Percentiles rank a stretch among this genome's conserved stretches.
Conservation (phyloP, 1,284 basidiomycete species). For the Pseudozyma sp. region DNA sequence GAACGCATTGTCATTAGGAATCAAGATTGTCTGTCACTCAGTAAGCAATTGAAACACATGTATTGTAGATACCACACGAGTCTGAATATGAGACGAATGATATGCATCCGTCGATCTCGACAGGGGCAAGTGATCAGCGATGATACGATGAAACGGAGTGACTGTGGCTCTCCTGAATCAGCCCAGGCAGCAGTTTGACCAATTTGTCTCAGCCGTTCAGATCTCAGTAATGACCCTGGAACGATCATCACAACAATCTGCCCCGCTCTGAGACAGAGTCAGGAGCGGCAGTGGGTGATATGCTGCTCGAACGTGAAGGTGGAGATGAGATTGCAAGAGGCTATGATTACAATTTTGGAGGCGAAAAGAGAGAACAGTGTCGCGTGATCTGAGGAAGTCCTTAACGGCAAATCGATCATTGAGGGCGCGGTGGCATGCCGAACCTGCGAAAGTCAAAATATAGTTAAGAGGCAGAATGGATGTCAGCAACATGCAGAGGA, state of each 20-base stretch:
- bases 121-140: no score
- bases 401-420: conserved; percentile 13
- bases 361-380: neutral
- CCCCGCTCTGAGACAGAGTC: no score
- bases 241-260: no score
- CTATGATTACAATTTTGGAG: conserved; percentile 29
- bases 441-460: conserved; percentile 14
- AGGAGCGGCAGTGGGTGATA: no score
- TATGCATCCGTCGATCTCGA: neutral
- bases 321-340: neutral
- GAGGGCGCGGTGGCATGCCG: conserved; percentile 49
- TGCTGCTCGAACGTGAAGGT: no score
- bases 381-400: neutral
- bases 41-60: neutral
- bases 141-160: no score
- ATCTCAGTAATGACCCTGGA: no score
- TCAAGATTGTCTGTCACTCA: neutral
- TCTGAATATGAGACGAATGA: neutral
- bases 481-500: conserved; percentile 1
- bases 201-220: no score
- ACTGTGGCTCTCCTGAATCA: no score
- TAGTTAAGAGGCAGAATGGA: neutral
- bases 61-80: conserved; percentile 8
- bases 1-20: neutral
- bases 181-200: no score